Percentiles rank a stretch among this genome's conserved stretches.
Evolutionary conservation across 2,329 filamentous ascomycete genomes (phyloP).

Genomic region (Cladosporium halotolerans): DNA sequence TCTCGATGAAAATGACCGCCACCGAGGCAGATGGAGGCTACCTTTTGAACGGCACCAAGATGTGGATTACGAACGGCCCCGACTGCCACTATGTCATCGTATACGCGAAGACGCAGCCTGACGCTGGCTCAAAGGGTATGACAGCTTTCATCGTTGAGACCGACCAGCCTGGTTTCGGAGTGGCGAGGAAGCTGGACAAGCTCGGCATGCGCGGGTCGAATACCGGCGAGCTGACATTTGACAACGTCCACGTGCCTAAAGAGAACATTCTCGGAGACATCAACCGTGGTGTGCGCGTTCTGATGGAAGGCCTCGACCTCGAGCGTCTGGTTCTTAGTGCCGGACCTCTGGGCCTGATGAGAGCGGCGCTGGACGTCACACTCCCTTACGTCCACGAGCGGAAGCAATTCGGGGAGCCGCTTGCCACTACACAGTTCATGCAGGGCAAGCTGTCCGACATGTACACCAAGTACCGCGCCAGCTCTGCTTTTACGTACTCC

Average conservation of each 20-base stretch:
- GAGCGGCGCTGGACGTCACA: conserved; percentile 76
- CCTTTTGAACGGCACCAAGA: conserved; percentile 82
- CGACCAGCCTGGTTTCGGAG: conserved; percentile 68
- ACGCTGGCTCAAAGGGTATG: conserved; percentile 78
- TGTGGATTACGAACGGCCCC: conserved; percentile 99
- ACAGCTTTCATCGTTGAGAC: conserved; percentile 87
- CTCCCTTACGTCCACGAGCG: conserved; percentile 85
- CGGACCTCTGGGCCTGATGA: conserved; percentile 90
- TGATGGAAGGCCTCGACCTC: conserved; percentile 95
- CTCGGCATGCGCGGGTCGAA: conserved; percentile 97
- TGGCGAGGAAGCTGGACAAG: conserved; percentile 89
- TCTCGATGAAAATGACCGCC: conserved; percentile 87
- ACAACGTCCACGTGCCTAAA: conserved; percentile 79
- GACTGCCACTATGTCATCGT: conserved; percentile 90
- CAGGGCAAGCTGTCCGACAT: conserved; percentile 94
- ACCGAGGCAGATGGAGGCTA: conserved; percentile 78
- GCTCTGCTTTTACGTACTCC: conserved; percentile 78
- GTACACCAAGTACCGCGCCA: conserved; percentile 87
- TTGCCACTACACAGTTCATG: conserved; percentile 87
- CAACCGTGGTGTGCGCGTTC: conserved; percentile 76
- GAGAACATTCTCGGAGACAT: conserved; percentile 74
- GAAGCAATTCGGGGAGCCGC: conserved; percentile 79
- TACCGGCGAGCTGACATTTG: conserved; percentile 88
- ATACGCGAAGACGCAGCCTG: conserved; percentile 90
- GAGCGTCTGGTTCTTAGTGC: conserved; percentile 88